phyloP scores from a whole-genome alignment of 148 eudicot genomes.

The Diospyros lotus region DNA sequence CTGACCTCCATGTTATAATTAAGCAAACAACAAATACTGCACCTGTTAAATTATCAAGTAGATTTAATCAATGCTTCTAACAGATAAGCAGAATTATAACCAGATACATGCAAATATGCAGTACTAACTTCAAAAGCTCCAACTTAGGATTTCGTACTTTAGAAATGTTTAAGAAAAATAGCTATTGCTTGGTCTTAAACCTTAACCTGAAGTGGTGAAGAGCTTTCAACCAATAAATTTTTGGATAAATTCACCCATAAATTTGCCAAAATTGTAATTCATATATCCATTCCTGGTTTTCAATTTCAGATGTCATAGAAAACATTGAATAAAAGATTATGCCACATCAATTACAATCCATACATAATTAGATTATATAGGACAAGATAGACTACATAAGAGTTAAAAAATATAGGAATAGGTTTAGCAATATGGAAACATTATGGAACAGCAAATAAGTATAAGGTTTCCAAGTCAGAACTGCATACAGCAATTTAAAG shows the following conservation, averaged over 20 bases:
- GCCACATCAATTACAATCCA: neutral
- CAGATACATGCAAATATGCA: neutral
- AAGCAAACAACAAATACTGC: slow-evolving; percentile 87
- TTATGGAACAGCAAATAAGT: neutral
- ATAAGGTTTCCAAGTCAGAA: neutral
- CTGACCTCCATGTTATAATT: slow-evolving; percentile 89
- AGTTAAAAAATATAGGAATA: neutral
- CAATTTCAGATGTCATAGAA: neutral
- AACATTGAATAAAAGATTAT: neutral
- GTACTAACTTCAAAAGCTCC: neutral
- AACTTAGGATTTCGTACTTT: neutral
- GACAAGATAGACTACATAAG: neutral
- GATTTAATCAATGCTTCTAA: slow-evolving; percentile 12
- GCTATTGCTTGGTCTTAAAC: neutral
- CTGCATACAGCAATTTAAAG: neutral
- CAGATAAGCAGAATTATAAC: neutral
- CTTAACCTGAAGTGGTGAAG: neutral
- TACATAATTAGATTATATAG: neutral
- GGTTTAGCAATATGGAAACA: neutral
- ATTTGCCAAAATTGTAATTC: neutral
- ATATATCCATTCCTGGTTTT: neutral
- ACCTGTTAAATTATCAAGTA: slow-evolving; percentile 46
- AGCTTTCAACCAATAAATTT: neutral
- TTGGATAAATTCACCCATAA: neutral
- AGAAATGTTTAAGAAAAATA: neutral